Evolutionary conservation across 768 basidiomycete species (phyloP).

Genomic region (Mycena vulgaris): DNA sequence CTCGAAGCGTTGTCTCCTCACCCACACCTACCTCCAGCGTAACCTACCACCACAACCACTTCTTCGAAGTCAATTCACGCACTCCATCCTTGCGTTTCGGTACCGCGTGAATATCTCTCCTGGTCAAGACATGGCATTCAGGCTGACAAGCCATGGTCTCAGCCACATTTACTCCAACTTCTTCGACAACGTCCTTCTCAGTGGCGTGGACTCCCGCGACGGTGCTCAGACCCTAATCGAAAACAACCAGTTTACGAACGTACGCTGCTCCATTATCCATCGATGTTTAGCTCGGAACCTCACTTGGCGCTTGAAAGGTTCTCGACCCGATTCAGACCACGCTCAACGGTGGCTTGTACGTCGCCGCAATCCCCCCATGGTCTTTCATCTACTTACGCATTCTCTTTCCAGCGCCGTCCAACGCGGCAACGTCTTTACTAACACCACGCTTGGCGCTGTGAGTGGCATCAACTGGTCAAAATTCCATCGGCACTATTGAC

Average conservation of each 20-base stretch:
- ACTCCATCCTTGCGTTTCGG: slow-evolving; percentile 37
- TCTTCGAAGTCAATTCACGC: slow-evolving; percentile 36
- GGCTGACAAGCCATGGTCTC: background rate
- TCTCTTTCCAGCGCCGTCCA: slow-evolving; percentile 25
- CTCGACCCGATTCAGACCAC: slow-evolving; percentile 34
- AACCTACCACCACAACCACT: slow-evolving; percentile 40
- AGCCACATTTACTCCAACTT: slow-evolving; percentile 37
- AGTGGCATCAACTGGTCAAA: background rate
- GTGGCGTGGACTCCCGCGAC: slow-evolving; percentile 33
- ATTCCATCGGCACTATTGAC: background rate
- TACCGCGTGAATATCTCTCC: slow-evolving; percentile 16
- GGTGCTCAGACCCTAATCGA: slow-evolving; percentile 37
- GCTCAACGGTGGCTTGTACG: slow-evolving; percentile 37
- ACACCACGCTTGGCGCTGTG: slow-evolving; percentile 12
- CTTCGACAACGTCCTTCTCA: slow-evolving; percentile 30
- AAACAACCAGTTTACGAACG: slow-evolving; percentile 37
- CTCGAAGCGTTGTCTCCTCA: background rate
- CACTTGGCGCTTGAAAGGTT: background rate
- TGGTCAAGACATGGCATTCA: background rate
- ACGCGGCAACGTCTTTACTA: slow-evolving; percentile 33
- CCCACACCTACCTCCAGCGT: slow-evolving; percentile 20
- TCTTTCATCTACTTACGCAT: background rate
- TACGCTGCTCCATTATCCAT: background rate
- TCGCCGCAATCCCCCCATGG: too few relatives aligned
- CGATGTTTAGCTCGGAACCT: background rate